Evolutionary conservation across 2,329 filamentous ascomycete species (phyloP).

Genomic region (Thermoascus crustaceus): DNA sequence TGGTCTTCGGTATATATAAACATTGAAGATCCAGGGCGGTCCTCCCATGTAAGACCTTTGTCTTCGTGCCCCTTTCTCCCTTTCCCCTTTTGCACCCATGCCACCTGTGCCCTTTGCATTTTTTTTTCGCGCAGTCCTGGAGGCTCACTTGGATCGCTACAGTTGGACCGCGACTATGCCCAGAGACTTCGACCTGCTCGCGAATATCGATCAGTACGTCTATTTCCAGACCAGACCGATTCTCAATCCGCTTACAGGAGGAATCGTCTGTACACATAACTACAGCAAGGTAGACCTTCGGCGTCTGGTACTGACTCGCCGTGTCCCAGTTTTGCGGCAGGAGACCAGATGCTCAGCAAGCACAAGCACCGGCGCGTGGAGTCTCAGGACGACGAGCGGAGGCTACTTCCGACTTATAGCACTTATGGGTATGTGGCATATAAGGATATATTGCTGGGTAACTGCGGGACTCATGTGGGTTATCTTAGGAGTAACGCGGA

Average conservation of each 20-base stretch:
- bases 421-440: slow-evolving; percentile 11
- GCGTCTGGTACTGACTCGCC: slow-evolving; percentile 10
- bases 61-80: not conserved
- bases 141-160: slow-evolving; percentile 1
- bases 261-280: not conserved
- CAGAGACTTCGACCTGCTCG: slow-evolving; percentile 1
- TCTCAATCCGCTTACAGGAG: not conserved
- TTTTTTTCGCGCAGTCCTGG: not conserved
- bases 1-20: slow-evolving; percentile 5
- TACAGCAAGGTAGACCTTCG: not conserved
- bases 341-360: slow-evolving; percentile 10
- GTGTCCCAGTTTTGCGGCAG: slow-evolving; percentile 9
- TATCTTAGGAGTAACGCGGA: slow-evolving; percentile 11
- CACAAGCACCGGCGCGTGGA: slow-evolving; percentile 8
- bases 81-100: not conserved
- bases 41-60: slow-evolving; percentile 1
- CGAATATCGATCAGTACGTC: not conserved
- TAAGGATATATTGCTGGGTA: not conserved
- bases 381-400: slow-evolving; percentile 13
- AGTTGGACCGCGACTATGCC: not conserved
- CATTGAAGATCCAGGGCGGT: slow-evolving; percentile 4
- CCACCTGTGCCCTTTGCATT: not conserved
- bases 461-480: slow-evolving; percentile 2
- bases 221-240: not conserved
- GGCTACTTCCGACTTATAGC: slow-evolving; percentile 13